phyloP scores from a whole-genome alignment of 1,284 basidiomycete genomes.

The Takashimella tepidaria region DNA sequence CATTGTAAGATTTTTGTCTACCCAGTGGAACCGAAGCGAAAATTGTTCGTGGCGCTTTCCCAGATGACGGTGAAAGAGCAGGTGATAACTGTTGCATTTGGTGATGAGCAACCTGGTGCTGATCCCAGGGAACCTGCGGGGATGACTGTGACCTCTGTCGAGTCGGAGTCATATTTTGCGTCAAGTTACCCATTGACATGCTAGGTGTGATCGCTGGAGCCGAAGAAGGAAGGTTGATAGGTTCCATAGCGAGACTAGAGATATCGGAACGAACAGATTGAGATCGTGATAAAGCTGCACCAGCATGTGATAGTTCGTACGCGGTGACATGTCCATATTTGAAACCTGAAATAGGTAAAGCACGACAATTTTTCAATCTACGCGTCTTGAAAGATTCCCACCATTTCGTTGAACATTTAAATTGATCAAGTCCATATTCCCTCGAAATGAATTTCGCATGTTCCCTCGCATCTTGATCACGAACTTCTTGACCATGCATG shows the following conservation, averaged over 20 bases:
- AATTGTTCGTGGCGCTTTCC: not conserved
- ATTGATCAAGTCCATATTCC: conserved; percentile 17
- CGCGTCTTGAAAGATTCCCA: conserved; percentile 23
- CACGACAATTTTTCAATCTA: conserved; percentile 18
- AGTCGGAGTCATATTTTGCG: not conserved
- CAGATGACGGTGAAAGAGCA: not conserved
- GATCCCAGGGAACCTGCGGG: conserved; percentile 8
- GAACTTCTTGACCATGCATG: conserved; percentile 16
- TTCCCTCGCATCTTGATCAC: conserved; percentile 18
- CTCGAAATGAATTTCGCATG: conserved; percentile 17
- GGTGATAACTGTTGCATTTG: not conserved
- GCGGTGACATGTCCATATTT: not conserved
- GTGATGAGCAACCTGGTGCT: not conserved
- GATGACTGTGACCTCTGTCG: conserved; percentile 16
- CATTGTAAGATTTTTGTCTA: conserved; percentile 14
- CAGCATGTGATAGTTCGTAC: not conserved
- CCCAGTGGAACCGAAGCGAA: not conserved
- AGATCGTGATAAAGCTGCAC: not conserved
- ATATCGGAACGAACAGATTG: not conserved
- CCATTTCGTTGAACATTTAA: conserved; percentile 23
- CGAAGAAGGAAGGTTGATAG: not conserved
- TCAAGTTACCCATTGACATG: not conserved
- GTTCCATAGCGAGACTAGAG: not conserved
- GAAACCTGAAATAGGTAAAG: conserved; percentile 9
- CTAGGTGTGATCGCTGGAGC: not conserved